These are phyloP conservation scores for Amanita muscaria DNA, from an alignment of 768 basidiomycete genomes.

Conservation along the genomic window DNA sequence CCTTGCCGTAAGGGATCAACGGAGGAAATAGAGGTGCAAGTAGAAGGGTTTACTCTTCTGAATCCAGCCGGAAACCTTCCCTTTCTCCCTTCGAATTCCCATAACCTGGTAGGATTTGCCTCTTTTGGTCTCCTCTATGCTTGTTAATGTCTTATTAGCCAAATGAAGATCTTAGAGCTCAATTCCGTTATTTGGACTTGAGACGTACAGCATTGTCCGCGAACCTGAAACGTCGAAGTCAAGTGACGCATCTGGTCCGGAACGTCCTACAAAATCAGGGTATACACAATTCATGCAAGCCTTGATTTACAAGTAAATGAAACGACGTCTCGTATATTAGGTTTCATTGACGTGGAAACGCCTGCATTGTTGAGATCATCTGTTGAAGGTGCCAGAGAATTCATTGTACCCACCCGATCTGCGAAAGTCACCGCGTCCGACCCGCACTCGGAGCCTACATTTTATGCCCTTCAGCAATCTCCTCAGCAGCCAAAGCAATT, in stretches of 20 bases:
- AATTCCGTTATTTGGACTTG: conserved; percentile 85
- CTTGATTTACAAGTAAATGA: conserved; percentile 7
- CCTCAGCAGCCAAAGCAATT: conserved; percentile 96
- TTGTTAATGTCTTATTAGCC: conserved; percentile 30
- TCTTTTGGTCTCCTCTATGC: conserved; percentile 7
- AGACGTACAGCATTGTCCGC: conserved; percentile 62
- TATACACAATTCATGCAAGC: conserved; percentile 17
- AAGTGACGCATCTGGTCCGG: conserved; percentile 73
- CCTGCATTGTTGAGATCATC: conserved; percentile 86
- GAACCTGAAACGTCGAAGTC: conserved; percentile 76
- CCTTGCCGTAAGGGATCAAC: conserved; percentile 38
- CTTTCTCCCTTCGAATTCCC: conserved; percentile 75
- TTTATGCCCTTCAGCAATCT: conserved; percentile 90
- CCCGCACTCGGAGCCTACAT: conserved; percentile 30
- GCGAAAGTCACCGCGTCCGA: conserved; percentile 21
- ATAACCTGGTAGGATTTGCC: conserved; percentile 54
- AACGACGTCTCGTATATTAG: conserved; percentile 30
- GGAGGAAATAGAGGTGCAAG: conserved; percentile 75
- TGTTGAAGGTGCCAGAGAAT: conserved; percentile 92
- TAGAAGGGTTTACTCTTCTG: conserved; percentile 61
- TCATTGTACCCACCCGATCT: conserved; percentile 74
- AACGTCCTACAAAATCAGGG: conserved; percentile 67
- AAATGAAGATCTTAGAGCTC: conserved; percentile 78
- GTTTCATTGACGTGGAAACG: conserved; percentile 90
- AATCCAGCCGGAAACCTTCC: conserved; percentile 76